Evolutionary conservation across 2,329 filamentous ascomycete genomes (phyloP).

Genomic region (Cercospora janseana): DNA sequence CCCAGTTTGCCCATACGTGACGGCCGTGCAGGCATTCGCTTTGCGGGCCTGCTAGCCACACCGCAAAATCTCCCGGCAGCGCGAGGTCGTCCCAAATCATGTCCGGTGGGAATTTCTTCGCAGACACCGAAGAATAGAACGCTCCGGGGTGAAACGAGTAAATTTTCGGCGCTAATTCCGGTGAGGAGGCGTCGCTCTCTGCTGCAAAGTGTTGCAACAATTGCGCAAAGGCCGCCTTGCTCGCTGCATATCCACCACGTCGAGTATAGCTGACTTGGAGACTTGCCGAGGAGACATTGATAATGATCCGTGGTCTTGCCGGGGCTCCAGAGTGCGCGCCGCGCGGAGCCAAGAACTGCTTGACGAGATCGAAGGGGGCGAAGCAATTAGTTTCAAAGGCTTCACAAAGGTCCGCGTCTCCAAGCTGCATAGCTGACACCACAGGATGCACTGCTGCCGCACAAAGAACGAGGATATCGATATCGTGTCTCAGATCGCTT

Average conservation of each 20-base stretch:
- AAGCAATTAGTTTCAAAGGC: conserved; percentile 39
- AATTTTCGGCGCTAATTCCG: conserved; percentile 7
- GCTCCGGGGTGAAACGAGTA: conserved; percentile 21
- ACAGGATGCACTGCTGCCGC: conserved; percentile 38
- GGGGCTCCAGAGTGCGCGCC: conserved; percentile 30
- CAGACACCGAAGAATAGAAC: conserved; percentile 5
- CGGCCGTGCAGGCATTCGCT: conserved; percentile 43
- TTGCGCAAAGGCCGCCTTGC: conserved; percentile 19
- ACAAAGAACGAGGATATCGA: conserved; percentile 44
- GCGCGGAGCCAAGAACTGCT: conserved; percentile 40
- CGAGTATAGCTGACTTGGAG: conserved; percentile 34
- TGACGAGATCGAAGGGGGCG: conserved; percentile 37
- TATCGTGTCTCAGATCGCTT: conserved; percentile 3
- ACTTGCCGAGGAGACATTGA: conserved; percentile 40
- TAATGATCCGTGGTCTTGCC: conserved; percentile 26
- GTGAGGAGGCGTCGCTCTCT: not conserved
- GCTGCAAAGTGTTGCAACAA: conserved; percentile 13
- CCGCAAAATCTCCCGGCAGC: conserved; percentile 32
- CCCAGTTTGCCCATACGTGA: conserved; percentile 31
- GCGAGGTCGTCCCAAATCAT: conserved; percentile 22
- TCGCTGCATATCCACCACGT: conserved; percentile 16
- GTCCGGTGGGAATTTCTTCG: conserved; percentile 3
- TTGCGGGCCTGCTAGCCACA: conserved; percentile 44
- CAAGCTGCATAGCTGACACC: conserved; percentile 33
- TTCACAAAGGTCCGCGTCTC: conserved; percentile 38